A percentile compares a stretch with the other conserved stretches of the same genome.
These are phyloP conservation scores for Quercus lobata DNA, from an alignment of 331 rosid genomes.

Conservation along the genomic window DNA sequence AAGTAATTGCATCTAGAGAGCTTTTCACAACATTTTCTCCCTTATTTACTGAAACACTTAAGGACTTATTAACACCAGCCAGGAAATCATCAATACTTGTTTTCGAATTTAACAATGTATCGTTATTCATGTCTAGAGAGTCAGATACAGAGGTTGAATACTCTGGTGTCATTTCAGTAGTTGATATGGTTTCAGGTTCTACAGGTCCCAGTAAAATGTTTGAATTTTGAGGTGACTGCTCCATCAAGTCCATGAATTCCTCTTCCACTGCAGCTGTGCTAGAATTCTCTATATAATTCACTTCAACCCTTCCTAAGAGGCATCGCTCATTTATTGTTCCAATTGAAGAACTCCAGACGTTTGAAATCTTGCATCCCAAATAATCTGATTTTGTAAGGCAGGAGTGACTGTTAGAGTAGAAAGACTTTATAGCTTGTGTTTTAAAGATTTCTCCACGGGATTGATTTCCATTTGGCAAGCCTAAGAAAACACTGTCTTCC, in stretches of 20 bases:
- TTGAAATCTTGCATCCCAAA: conserved; percentile 23
- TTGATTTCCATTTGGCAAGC: conserved; percentile 44
- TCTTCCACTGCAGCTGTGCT: conserved; percentile 29
- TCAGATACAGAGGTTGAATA: conserved; percentile 21
- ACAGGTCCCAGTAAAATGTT: conserved; percentile 25
- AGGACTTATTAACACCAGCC: conserved; percentile 40
- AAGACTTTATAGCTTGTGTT: conserved; percentile 41
- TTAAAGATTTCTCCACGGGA: conserved; percentile 37
- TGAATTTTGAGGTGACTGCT: conserved; percentile 32
- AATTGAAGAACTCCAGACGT: conserved; percentile 30
- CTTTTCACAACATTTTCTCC: conserved; percentile 50
- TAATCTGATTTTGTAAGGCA: conserved; percentile 17
- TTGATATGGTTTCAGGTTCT: conserved; percentile 35
- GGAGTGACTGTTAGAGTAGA: conserved; percentile 20
- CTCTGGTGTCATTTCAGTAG: conserved; percentile 31
- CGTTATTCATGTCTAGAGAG: conserved; percentile 31
- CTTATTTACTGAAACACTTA: conserved; percentile 46
- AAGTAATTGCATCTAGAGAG: conserved; percentile 48
- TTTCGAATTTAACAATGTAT: conserved; percentile 39
- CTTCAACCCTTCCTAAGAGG: conserved; percentile 30
- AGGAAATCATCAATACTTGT: conserved; percentile 44
- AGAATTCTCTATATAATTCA: conserved; percentile 35
- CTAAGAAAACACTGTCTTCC: conserved; percentile 33
- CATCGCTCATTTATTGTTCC: conserved; percentile 14
- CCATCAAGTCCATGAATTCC: conserved; percentile 32